Base-by-base conservation (phyloP, 2,329 filamentous ascomycete genomes). In the Talaromyces pinophilus region DNA sequence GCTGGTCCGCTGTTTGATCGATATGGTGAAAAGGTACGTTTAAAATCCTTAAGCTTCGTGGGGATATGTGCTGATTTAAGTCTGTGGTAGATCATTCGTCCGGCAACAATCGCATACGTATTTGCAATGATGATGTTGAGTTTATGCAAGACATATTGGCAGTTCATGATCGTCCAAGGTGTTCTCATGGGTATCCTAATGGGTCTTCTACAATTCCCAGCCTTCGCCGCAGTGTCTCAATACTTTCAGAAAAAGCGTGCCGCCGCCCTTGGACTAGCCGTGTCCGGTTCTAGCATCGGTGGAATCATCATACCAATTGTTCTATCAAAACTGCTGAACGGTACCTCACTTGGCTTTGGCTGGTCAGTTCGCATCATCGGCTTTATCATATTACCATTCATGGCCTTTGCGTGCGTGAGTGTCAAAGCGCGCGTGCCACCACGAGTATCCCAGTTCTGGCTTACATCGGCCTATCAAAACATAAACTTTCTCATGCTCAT, bases 281-380 rank as follows among this genome's bases (percentile, higher is more conserved):
- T 83, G 0, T 72, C 81, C 0, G 84, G 83, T 0, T 83, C 81
- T 0, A 82, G 81, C 1, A 71, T 85, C 3, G 85, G 85, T 8
- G 84, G 82, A 11, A 74, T 86, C 48, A 71, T 86, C 33, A 81
- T 84, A 42, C 84, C 84, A 15, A 76, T 82, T 40, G 64, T 67
- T 69, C 74, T 82, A 57, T 83, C 80, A 59, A 81, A 82, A 68
- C 75, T 87, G 71, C 75, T 87, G 19, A 82, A 82, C 66, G 72
- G 72, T 25, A 73, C 78, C 0, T 68, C 67, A 0, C 69, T 86
- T 33, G 76, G 78, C 6, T 80, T 85, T 65, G 82, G 78, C 30
- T 86, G 85, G 85, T 77, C 83, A 0, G 78, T 86, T 0, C 77
- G 85, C 2, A 76, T 84, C 52, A 77, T 83, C 22, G 85, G 79